Evolutionary conservation across 768 basidiomycete species (phyloP).

Genomic region (Phylloporus rhodoxanthus): DNA sequence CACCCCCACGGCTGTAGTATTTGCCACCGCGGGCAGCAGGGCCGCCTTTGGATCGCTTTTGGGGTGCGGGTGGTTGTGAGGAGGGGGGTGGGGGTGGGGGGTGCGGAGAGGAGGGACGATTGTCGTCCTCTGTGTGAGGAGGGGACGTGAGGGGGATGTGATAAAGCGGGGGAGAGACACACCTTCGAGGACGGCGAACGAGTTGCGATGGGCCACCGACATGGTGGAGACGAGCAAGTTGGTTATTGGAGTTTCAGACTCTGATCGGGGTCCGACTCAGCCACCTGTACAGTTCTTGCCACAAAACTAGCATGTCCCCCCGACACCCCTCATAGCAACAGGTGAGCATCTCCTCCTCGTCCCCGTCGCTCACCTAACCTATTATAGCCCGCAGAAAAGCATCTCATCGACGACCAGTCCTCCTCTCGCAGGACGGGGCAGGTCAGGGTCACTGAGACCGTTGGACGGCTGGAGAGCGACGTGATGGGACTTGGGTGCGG

Average conservation of each 20-base stretch:
- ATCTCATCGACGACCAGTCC: slow-evolving; percentile 83
- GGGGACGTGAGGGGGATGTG: background rate
- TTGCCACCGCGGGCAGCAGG: slow-evolving; percentile 61
- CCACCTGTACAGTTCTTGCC: slow-evolving; percentile 40
- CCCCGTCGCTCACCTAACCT: background rate
- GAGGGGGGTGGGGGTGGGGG: slow-evolving; percentile 20
- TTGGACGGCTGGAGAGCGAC: slow-evolving; percentile 72
- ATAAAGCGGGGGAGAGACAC: slow-evolving; percentile 23
- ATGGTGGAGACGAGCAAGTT: slow-evolving; percentile 36
- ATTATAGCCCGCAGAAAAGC: slow-evolving; percentile 65
- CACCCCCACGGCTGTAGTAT: slow-evolving; percentile 65
- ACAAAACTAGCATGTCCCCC: slow-evolving; percentile 20
- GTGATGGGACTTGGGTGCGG: slow-evolving; percentile 88
- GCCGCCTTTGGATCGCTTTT: slow-evolving; percentile 47
- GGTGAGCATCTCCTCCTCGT: slow-evolving; percentile 31
- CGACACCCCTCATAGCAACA: slow-evolving; percentile 33
- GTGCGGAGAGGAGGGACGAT: slow-evolving; percentile 26
- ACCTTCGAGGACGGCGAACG: slow-evolving; percentile 81
- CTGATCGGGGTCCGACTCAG: slow-evolving; percentile 42
- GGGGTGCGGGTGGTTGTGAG: slow-evolving; percentile 32
- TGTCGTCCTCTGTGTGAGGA: slow-evolving; percentile 39
- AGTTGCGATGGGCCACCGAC: slow-evolving; percentile 89
- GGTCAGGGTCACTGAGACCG: slow-evolving; percentile 88
- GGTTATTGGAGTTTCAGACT: slow-evolving; percentile 8
- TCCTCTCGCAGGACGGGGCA: slow-evolving; percentile 59